phyloP scores from a whole-genome alignment of 2,329 filamentous ascomycete species.

The Tolypocladium nubicola region DNA sequence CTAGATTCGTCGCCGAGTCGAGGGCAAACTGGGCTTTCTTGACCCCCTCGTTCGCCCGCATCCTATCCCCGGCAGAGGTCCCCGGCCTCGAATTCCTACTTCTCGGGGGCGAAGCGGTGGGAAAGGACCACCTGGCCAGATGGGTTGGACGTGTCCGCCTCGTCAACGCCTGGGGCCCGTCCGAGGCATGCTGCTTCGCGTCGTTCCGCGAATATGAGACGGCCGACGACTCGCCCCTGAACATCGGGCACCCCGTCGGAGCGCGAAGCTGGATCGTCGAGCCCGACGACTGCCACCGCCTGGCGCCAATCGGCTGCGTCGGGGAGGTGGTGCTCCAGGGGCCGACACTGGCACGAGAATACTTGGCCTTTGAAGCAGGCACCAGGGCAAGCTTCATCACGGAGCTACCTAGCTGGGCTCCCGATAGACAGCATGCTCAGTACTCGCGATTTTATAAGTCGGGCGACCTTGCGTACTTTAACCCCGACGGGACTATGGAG shows the following conservation, averaged over 20 bases:
- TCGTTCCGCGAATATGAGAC: background rate
- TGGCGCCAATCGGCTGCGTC: slow-evolving; percentile 2
- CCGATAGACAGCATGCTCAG: background rate
- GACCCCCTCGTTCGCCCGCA: slow-evolving; percentile 2
- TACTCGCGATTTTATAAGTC: slow-evolving; percentile 6
- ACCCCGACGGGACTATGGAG: slow-evolving; percentile 7
- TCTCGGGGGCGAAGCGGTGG: slow-evolving; percentile 3
- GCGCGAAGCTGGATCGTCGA: slow-evolving; percentile 1
- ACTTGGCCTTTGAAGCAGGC: background rate
- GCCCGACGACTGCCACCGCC: background rate
- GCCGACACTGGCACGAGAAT: slow-evolving; percentile 3
- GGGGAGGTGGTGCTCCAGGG: slow-evolving; percentile 6
- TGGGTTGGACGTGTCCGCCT: slow-evolving; percentile 3
- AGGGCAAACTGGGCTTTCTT: slow-evolving; percentile 1
- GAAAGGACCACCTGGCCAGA: background rate
- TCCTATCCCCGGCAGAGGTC: slow-evolving; percentile 1
- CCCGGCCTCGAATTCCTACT: slow-evolving; percentile 2
- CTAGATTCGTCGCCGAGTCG: slow-evolving; percentile 1
- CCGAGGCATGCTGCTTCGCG: slow-evolving; percentile 1
- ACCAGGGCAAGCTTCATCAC: background rate
- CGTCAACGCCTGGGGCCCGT: slow-evolving; percentile 7
- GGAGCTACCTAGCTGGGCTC: background rate
- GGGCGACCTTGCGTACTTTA: slow-evolving; percentile 9
- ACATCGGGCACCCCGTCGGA: slow-evolving; percentile 1
- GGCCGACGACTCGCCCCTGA: background rate